Base-by-base conservation (phyloP, 2,329 filamentous ascomycete species). In the Fusarium sp. region DNA sequence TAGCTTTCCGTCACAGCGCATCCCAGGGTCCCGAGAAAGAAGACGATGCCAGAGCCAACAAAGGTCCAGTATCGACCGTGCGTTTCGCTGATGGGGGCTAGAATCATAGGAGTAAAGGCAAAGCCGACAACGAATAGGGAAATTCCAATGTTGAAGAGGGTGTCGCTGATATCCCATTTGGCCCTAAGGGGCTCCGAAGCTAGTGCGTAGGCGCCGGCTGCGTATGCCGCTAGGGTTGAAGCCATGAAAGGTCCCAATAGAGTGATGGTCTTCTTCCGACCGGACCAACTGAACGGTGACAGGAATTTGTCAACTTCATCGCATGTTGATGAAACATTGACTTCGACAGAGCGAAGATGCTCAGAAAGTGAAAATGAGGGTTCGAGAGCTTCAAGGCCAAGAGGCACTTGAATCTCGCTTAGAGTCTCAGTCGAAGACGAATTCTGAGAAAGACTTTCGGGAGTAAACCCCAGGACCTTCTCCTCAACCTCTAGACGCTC, bases 51-150 rank as follows among this genome's bases (percentile, higher is more conserved):
- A 0, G 79, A 78, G 1, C 67, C 77, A 2, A 78, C 72, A 55
- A 80, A 78, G 3, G 80, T 75, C 73, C 76, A 79, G 60, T 81
- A 81, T 45, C 80, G 66, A 3, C 79, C 79, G 30, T 90, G 86
- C 70, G 89, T 88, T 76, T 93, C 91, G 5, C 88, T 90, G 63
- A 92, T 89, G 0, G 91, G 91, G 0, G 91, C 91, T 2, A 93
- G 83, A 7, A 91, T 82, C 91, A 93, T 92, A 0, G 91, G 91
- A 0, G 90, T 88, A 51, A 91, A 80, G 3, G 84, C 91, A 73
- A 93, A 94, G 0, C 91, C 91, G 48, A 83, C 78, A 10, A 90
- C 91, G 79, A 92, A 93, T 1, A 86, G 81, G 0, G 91, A 92
- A 50, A 93, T 89, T 30, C 90, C 90, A 6, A 89, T 81, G 22